phyloP scores from a whole-genome alignment of 2,329 filamentous ascomycete species.

The Alternaria arbusti region DNA sequence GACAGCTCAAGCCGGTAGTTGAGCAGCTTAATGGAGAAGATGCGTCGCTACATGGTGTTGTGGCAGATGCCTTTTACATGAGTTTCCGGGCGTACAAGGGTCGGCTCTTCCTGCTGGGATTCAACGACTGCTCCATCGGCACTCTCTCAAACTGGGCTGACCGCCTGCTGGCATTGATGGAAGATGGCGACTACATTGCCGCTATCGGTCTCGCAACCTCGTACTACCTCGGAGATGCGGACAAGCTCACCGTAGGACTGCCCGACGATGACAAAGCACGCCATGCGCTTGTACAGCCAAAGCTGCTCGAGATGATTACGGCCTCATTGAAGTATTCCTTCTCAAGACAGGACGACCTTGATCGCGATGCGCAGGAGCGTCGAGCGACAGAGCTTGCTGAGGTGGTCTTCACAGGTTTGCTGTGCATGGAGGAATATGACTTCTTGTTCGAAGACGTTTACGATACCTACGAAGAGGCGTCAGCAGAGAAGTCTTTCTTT shows the following conservation, averaged over 20 bases:
- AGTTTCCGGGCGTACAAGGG: constrained; percentile 97
- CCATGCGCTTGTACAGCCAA: constrained; percentile 84
- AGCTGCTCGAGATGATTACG: constrained; percentile 89
- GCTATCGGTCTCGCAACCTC: constrained; percentile 89
- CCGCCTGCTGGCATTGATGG: constrained; percentile 89
- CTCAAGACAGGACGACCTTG: constrained; percentile 62
- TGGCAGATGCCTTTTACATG: constrained; percentile 98
- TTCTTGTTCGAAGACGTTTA: constrained; percentile 93
- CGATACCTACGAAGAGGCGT: constrained; percentile 83
- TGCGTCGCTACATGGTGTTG: constrained; percentile 88
- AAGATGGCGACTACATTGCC: constrained; percentile 92
- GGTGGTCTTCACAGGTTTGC: constrained; percentile 82
- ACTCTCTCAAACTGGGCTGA: constrained; percentile 97
- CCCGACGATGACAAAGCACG: constrained; percentile 80
- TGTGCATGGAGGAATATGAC: constrained; percentile 76
- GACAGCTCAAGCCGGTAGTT: constrained; percentile 81
- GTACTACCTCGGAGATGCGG: constrained; percentile 89
- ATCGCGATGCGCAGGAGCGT: constrained; percentile 58
- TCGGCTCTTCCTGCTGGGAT: constrained; percentile 88
- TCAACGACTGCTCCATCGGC: constrained; percentile 89
- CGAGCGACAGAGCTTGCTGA: constrained; percentile 80
- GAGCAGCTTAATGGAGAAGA: constrained; percentile 90
- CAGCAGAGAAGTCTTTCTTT: constrained; percentile 77
- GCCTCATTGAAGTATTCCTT: constrained; percentile 92
- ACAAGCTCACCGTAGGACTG: constrained; percentile 91